Evolutionary conservation across 208 protist species (phyloP).

Genomic region (Wallacemonas sp.): DNA sequence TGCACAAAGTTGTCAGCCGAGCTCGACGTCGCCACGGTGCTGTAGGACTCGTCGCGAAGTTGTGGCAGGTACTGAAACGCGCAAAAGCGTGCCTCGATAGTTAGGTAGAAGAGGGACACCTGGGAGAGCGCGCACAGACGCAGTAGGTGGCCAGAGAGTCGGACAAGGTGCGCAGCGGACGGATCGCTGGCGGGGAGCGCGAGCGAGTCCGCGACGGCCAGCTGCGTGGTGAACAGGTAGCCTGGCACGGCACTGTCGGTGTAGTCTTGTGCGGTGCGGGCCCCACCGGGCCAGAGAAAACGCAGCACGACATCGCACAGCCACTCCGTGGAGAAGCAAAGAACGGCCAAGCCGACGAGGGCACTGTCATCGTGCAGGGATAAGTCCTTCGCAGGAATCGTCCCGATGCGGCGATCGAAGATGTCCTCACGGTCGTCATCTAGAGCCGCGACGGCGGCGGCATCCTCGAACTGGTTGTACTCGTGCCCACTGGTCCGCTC

Average conservation of each 20-base stretch:
- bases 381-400: conserved; percentile 47
- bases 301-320: conserved; percentile 53
- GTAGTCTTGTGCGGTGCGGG: conserved; percentile 22
- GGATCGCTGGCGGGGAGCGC: neutral
- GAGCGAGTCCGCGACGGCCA: conserved; percentile 25
- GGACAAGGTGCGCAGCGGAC: conserved; percentile 20
- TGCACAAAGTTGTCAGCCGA: conserved; percentile 85
- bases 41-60: conserved; percentile 85
- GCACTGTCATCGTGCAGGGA: conserved; percentile 63
- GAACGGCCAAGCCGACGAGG: conserved; percentile 62
- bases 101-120: conserved; percentile 78
- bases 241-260: conserved; percentile 62
- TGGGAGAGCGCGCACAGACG: conserved; percentile 79
- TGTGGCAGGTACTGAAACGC: conserved; percentile 86
- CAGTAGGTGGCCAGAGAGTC: conserved; percentile 51
- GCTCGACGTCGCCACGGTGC: conserved; percentile 53
- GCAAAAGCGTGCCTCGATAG: conserved; percentile 74
- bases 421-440: conserved; percentile 17
- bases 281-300: conserved; percentile 33
- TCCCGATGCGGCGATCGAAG: conserved; percentile 48
- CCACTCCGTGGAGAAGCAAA: conserved; percentile 85
- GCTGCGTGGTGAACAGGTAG: conserved; percentile 36
- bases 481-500: conserved; percentile 80
- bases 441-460: conserved; percentile 28
- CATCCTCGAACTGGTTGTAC: conserved; percentile 36